Evolutionary conservation across 768 basidiomycete species (phyloP).

Genomic region (Mycena metata): DNA sequence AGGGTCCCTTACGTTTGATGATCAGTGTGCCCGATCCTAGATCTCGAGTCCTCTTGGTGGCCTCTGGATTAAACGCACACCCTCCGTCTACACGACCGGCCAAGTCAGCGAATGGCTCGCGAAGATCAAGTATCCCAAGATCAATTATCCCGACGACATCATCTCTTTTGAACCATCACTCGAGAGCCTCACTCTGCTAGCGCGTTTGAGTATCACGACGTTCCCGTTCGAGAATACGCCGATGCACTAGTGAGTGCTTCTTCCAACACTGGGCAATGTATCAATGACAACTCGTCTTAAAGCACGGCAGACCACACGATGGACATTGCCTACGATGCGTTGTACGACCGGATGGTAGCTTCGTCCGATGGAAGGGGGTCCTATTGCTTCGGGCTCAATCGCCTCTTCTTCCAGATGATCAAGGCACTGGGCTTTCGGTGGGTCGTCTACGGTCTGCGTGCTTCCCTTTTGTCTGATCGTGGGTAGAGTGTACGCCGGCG

Average conservation of each 20-base stretch:
- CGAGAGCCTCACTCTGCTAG: slow-evolving; percentile 19
- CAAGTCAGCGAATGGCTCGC: slow-evolving; percentile 33
- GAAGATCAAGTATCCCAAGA: slow-evolving; percentile 16
- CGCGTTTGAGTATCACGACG: slow-evolving; percentile 27
- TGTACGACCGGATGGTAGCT: slow-evolving; percentile 27
- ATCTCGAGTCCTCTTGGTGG: too few relatives aligned
- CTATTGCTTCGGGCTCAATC: slow-evolving; percentile 35
- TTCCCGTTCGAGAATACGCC: slow-evolving; percentile 38
- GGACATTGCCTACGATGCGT: slow-evolving; percentile 30
- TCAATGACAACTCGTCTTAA: background rate
- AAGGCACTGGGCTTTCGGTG: slow-evolving; percentile 32
- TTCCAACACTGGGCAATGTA: background rate
- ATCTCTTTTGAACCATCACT: slow-evolving; percentile 18
- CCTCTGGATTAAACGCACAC: slow-evolving; percentile 28
- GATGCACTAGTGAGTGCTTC: slow-evolving; percentile 32
- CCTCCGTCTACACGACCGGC: slow-evolving; percentile 20
- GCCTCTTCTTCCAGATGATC: slow-evolving; percentile 34
- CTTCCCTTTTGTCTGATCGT: background rate
- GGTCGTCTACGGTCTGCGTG: background rate
- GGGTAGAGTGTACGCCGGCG: slow-evolving; percentile 34
- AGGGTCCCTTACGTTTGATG: too few relatives aligned
- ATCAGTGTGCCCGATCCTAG: too few relatives aligned
- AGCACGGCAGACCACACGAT: slow-evolving; percentile 32
- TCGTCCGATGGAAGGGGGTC: slow-evolving; percentile 20
- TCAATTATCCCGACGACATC: slow-evolving; percentile 15